A percentile compares a stretch with the other conserved stretches of the same genome.
Evolutionary conservation across 495 filamentous ascomycete species (phyloP).

Genomic region (Aspergillus sclerotioniger): DNA sequence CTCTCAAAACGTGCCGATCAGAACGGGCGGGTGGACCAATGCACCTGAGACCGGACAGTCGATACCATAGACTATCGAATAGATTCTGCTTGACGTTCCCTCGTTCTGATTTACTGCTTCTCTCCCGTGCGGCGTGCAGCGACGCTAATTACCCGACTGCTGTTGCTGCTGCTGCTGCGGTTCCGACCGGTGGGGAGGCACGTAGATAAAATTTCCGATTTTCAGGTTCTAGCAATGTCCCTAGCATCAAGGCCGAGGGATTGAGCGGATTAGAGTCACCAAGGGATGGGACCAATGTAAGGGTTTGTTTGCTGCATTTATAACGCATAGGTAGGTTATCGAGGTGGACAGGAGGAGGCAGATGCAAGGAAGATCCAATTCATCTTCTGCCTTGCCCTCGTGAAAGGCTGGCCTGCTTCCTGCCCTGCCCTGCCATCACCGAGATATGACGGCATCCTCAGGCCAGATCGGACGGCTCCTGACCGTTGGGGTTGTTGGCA

Average conservation of each 20-base stretch:
- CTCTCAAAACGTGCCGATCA: constrained; percentile 18
- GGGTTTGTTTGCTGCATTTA: no score
- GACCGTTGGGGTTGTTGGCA: not conserved
- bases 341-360: not conserved
- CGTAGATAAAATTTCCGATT: not conserved
- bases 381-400: not conserved
- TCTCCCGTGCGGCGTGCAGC: not conserved
- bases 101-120: not conserved
- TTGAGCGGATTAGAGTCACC: not conserved
- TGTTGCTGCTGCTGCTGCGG: not conserved
- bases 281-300: not conserved
- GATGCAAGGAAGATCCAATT: not conserved
- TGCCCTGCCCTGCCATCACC: not conserved
- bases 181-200: not conserved
- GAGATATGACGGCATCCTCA: not conserved
- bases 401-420: no score
- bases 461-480: not conserved
- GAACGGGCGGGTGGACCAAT: constrained; percentile 15
- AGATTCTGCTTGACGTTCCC: not conserved
- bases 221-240: not conserved
- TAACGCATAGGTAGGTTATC: no score
- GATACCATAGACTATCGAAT: not conserved
- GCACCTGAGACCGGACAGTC: no score
- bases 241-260: not conserved
- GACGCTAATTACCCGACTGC: not conserved